Percentiles rank a stretch among this genome's conserved stretches.
phyloP scores from a whole-genome alignment of 495 filamentous ascomycete species.

The Bathelium albidoporum region DNA sequence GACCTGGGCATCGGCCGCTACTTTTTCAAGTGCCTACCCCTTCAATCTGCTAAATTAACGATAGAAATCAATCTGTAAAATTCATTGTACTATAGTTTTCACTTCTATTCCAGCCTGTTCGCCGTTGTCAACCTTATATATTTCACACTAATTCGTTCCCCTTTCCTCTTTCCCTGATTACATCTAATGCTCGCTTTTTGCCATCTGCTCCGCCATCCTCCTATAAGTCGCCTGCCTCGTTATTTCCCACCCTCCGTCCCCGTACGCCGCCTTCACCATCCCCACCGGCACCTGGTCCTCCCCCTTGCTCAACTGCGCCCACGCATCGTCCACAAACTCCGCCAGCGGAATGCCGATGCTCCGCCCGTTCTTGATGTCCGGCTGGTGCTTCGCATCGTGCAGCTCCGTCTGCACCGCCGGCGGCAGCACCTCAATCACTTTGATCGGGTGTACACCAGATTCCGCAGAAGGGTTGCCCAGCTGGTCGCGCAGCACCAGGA shows the following conservation, averaged over 20 bases:
- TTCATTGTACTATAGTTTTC: too few relatives aligned
- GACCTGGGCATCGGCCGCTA: too few relatives aligned
- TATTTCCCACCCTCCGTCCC: neutral
- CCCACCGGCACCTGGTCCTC: neutral
- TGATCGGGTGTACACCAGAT: slow-evolving; percentile 30
- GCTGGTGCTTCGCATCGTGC: slow-evolving; percentile 40
- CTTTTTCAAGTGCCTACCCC: too few relatives aligned
- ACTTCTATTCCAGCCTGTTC: too few relatives aligned
- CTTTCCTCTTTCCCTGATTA: neutral
- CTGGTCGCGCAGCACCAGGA: slow-evolving; percentile 50
- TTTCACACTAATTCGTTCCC: too few relatives aligned
- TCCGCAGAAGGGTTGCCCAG: slow-evolving; percentile 34
- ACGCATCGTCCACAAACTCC: slow-evolving; percentile 49
- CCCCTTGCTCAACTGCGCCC: slow-evolving; percentile 32
- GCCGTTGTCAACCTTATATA: too few relatives aligned
- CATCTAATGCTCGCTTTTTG: neutral
- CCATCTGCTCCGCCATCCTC: neutral
- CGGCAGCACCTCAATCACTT: slow-evolving; percentile 55
- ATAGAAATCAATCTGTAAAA: too few relatives aligned
- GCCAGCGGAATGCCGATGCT: slow-evolving; percentile 50
- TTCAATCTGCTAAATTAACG: too few relatives aligned
- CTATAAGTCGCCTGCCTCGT: neutral
- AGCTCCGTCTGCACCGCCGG: slow-evolving; percentile 59
- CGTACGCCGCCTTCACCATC: neutral
- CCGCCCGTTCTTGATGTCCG: slow-evolving; percentile 30